These are phyloP conservation scores for Rehmannia glutinosa DNA, from an alignment of 257 asterid species.

Conservation along the genomic window DNA sequence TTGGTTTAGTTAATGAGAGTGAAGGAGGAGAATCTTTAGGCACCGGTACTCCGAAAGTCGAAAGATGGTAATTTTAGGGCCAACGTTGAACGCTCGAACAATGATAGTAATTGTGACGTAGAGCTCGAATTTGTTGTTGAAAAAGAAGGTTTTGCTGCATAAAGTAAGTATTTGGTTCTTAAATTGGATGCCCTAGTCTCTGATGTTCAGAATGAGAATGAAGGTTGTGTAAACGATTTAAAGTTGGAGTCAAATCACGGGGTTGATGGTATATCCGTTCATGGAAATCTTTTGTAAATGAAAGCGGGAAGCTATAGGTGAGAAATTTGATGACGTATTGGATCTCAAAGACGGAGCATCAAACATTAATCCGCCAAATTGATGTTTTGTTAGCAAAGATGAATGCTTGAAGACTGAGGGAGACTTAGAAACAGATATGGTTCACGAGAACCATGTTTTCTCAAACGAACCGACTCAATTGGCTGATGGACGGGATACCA, in stretches of 20 bases:
- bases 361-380: conserved; percentile 21
- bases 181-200: conserved; percentile 19
- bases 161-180: conserved; percentile 21
- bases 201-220: conserved; percentile 21
- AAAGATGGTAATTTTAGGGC: background rate
- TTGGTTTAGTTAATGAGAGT: conserved; percentile 13
- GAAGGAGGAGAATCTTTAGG: conserved; percentile 11
- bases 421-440: conserved; percentile 20
- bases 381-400: conserved; percentile 20
- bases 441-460: conserved; percentile 14
- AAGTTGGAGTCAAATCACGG: conserved; percentile 15
- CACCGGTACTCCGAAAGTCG: too few relatives aligned
- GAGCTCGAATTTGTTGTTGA: conserved; percentile 18
- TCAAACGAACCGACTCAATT: conserved; percentile 17
- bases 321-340: conserved; percentile 39
- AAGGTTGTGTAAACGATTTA: conserved; percentile 15
- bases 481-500: conserved; percentile 24
- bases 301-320: conserved; percentile 29
- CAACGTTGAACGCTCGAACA: background rate
- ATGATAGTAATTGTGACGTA: conserved; percentile 5
- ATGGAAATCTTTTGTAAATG: conserved; percentile 28
- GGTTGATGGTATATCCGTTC: conserved; percentile 14
- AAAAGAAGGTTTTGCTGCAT: conserved; percentile 16
- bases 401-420: conserved; percentile 22
- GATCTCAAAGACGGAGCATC: conserved; percentile 29